Evolutionary conservation across 306 rosid genomes (phyloP), one percentile per base, ranked within the genome.

Genomic region (Castanea sativa): DNA sequence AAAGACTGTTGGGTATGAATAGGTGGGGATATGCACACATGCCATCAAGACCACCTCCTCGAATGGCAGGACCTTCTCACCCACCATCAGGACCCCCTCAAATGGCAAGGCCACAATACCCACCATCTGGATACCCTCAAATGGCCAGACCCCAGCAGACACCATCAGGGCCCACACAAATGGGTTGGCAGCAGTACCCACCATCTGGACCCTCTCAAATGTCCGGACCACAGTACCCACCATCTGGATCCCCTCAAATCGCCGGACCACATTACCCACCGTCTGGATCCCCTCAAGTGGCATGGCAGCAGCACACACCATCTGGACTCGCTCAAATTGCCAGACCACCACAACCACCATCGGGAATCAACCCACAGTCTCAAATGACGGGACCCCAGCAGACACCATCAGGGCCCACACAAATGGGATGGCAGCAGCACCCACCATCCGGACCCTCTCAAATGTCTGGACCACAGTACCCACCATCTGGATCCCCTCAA

Each of bases 1-100:
- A 87, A 82, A 88, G 91, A 71, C 85, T 91, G 27, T 72, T 92
- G 76, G 86, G 78, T 58, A 78, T 69, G 74, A 91, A 86, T 73
- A 82, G 88, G 65, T 72, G 82, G 84, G 89, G 83, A 61, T 58
- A 83, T 30, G 63, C 76, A 60, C 83, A 88, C 4, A 76, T 90
- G 60, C 77, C 85, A 7, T 83, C 85, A 35, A 85, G 91, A 74
- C 82, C 84, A 18, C 71, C 87, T 25, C 79, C 90, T 75, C 89
- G 75, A 72, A 71, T 51, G 53, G 61, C 85, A 45, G 84, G 79
- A 71, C 75, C 78, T 7, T 76, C 73, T 11, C 80, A 52, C 38
- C 41, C 45, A 6, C 78, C 81, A 29, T 67, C 55, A 21, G 86
- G 68, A 6, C 78, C 81, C 45, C 79, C 87, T 72, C 92, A 87